phyloP scores from a whole-genome alignment of 2,329 filamentous ascomycete genomes.

The Cladorrhinum sp. region DNA sequence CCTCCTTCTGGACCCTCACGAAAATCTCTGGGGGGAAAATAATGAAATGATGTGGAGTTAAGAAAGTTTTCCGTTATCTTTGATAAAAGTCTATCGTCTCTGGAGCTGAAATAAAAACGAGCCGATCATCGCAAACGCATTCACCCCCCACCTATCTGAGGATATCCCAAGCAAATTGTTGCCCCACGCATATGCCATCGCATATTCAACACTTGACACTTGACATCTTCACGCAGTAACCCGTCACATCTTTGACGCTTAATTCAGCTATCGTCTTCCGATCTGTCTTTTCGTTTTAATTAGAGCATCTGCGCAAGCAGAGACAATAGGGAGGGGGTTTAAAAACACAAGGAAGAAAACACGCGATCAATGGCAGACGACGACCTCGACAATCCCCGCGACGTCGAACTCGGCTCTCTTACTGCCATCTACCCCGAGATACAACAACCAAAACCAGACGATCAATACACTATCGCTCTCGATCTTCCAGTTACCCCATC shows the following conservation, averaged over 20 bases:
- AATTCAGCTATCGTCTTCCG: background rate
- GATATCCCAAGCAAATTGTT: background rate
- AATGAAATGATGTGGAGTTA: background rate
- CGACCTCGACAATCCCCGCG: slow-evolving; percentile 50
- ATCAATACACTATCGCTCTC: slow-evolving; percentile 51
- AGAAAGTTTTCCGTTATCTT: background rate
- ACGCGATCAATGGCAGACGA: slow-evolving; percentile 26
- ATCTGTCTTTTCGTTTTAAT: background rate
- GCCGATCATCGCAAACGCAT: background rate
- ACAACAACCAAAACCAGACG: slow-evolving; percentile 39
- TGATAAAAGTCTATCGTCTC: background rate
- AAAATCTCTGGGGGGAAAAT: no score
- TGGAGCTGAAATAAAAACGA: no score
- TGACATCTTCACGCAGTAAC: background rate
- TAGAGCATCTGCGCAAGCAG: background rate
- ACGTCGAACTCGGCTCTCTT: slow-evolving; percentile 58
- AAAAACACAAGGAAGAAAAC: background rate
- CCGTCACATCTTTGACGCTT: background rate
- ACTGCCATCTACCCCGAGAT: slow-evolving; percentile 68
- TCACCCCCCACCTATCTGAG: background rate
- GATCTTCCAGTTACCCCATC: slow-evolving; percentile 56
- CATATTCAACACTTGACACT: background rate
- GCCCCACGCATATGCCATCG: background rate
- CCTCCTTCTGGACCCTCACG: background rate
- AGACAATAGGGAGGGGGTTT: no score